These are phyloP conservation scores for Lomentospora prolificans DNA, from an alignment of 2,329 filamentous ascomycete species.

Conservation along the genomic window DNA sequence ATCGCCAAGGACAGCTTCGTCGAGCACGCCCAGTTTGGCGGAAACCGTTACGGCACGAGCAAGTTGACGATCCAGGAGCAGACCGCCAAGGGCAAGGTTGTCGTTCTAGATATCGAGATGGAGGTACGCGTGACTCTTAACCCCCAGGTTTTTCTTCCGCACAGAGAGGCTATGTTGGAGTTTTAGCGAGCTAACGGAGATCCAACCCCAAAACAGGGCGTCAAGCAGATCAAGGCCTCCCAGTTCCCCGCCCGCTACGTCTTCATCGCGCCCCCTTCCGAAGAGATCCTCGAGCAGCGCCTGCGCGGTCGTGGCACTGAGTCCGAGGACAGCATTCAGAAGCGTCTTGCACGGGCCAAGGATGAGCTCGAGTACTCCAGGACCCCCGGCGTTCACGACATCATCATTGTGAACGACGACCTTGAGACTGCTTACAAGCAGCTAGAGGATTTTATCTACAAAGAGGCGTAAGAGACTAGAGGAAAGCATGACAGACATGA, in stretches of 20 bases:
- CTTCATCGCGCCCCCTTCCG: slow-evolving; percentile 72
- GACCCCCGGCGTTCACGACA: slow-evolving; percentile 44
- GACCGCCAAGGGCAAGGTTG: slow-evolving; percentile 59
- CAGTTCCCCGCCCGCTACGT: slow-evolving; percentile 68
- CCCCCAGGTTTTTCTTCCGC: neutral
- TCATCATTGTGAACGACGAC: slow-evolving; percentile 29
- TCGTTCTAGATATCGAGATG: slow-evolving; percentile 94
- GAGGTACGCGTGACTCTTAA: slow-evolving; percentile 45
- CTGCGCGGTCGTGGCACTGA: slow-evolving; percentile 72
- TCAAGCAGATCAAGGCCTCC: slow-evolving; percentile 82
- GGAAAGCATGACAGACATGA: neutral
- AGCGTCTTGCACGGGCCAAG: slow-evolving; percentile 61
- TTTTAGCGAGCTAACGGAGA: neutral
- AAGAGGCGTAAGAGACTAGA: neutral
- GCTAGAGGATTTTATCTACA: slow-evolving; percentile 38
- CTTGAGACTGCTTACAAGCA: slow-evolving; percentile 41
- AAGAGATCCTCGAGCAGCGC: slow-evolving; percentile 61
- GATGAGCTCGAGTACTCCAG: slow-evolving; percentile 66
- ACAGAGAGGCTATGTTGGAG: neutral
- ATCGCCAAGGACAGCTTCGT: slow-evolving; percentile 67
- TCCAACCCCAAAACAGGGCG: slow-evolving; percentile 40
- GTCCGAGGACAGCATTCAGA: slow-evolving; percentile 58
- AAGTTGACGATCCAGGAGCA: slow-evolving; percentile 70
- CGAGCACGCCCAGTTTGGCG: slow-evolving; percentile 76
- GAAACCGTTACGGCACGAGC: slow-evolving; percentile 80